Conservation (phyloP, 2,329 filamentous ascomycete genomes). For the Neofusicoccum umdonicola region DNA sequence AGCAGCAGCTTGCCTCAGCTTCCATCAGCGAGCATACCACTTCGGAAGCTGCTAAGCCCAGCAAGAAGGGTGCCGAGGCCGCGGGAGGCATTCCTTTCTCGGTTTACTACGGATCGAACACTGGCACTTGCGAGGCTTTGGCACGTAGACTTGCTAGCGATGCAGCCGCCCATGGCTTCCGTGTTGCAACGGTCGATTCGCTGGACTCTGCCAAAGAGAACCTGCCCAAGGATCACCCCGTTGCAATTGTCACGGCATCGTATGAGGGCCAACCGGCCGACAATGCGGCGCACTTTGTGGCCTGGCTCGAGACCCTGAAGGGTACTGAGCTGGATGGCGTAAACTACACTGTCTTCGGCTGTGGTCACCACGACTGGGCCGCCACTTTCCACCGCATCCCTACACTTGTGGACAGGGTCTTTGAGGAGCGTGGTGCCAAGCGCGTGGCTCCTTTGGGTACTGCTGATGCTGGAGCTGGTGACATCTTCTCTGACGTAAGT, state of each 20-base stretch:
- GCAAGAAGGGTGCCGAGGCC: background rate
- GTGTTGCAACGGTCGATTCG: slow-evolving; percentile 32
- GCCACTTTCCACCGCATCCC: slow-evolving; percentile 43
- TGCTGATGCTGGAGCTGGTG: slow-evolving; percentile 37
- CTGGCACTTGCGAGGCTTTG: slow-evolving; percentile 43
- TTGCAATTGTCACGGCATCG: slow-evolving; percentile 40
- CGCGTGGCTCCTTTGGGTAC: slow-evolving; percentile 32
- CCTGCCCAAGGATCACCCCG: slow-evolving; percentile 35
- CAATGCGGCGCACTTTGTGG: slow-evolving; percentile 43
- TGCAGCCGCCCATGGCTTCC: slow-evolving; percentile 37
- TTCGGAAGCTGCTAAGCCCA: slow-evolving; percentile 10
- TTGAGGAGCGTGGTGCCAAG: slow-evolving; percentile 33
- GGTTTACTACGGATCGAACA: slow-evolving; percentile 42
- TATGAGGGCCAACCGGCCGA: slow-evolving; percentile 46
- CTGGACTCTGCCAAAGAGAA: slow-evolving; percentile 36
- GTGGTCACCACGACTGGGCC: slow-evolving; percentile 43
- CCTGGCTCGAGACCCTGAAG: slow-evolving; percentile 36
- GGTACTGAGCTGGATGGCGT: slow-evolving; percentile 31
- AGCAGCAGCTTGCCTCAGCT: slow-evolving; percentile 26
- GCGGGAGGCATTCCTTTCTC: slow-evolving; percentile 22
- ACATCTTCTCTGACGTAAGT: slow-evolving; percentile 37
- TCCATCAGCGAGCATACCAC: slow-evolving; percentile 6
- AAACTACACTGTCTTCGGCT: slow-evolving; percentile 42
- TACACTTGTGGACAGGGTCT: slow-evolving; percentile 32
- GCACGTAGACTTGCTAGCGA: slow-evolving; percentile 38